A percentile compares a stretch with the other conserved stretches of the same genome.
Conservation (phyloP, 2,329 filamentous ascomycete genomes). For the Arthrinium phaeospermum region DNA sequence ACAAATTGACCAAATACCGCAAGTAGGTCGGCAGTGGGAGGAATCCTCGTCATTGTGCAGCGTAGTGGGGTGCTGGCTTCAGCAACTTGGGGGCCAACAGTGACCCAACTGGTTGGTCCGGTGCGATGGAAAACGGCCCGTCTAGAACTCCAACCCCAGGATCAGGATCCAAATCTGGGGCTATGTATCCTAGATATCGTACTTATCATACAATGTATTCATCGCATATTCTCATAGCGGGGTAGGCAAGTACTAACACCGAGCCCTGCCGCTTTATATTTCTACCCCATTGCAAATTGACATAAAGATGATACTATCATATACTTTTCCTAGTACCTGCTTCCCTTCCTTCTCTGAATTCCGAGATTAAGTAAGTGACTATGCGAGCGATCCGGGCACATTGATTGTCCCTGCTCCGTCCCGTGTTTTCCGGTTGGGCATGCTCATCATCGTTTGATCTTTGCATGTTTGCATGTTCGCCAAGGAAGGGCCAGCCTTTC, state of each 20-base stretch:
- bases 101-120: not conserved
- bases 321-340: not conserved
- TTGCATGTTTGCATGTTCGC: not conserved
- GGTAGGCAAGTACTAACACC: no score
- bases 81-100: not conserved
- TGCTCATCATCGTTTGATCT: not conserved
- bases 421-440: not conserved
- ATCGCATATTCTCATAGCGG: no score
- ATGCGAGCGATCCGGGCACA: not conserved
- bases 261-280: no score
- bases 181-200: not conserved
- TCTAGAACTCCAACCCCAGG: not conserved
- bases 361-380: not conserved
- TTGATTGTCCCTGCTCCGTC: not conserved
- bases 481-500: not conserved
- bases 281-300: no score
- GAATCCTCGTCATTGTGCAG: not conserved
- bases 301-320: no score
- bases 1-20: no score
- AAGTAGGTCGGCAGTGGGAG: not conserved
- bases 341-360: not conserved
- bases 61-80: not conserved
- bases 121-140: not conserved
- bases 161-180: not conserved
- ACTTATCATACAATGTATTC: no score